These are phyloP conservation scores for Hypoxylon fuscum DNA, from an alignment of 495 filamentous ascomycete genomes.

Conservation along the genomic window DNA sequence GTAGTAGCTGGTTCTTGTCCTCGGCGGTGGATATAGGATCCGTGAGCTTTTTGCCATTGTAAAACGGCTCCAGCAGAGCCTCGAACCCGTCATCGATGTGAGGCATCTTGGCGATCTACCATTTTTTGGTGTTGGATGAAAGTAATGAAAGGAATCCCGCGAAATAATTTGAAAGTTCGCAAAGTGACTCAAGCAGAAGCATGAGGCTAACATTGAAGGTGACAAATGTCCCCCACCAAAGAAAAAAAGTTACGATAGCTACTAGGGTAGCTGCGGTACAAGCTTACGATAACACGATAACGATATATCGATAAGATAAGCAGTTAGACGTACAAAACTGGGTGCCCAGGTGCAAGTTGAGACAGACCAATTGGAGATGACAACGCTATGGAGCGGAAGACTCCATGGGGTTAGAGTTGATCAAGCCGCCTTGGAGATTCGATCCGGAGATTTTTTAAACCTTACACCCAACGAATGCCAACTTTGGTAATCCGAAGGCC, in stretches of 20 bases:
- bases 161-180: slow-evolving; percentile 33
- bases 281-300: no score
- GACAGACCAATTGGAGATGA: neutral
- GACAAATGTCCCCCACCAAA: slow-evolving; percentile 37
- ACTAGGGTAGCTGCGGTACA: no score
- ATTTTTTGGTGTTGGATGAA: no score
- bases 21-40: slow-evolving; percentile 91
- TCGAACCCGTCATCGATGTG: slow-evolving; percentile 72
- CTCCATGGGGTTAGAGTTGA: slow-evolving; percentile 29
- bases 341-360: neutral
- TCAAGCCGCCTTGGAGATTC: neutral
- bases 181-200: no score
- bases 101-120: slow-evolving; percentile 48
- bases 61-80: slow-evolving; percentile 92
- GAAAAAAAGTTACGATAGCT: slow-evolving; percentile 10
- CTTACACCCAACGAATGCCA: slow-evolving; percentile 8
- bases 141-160: slow-evolving; percentile 11
- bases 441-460: slow-evolving; percentile 28
- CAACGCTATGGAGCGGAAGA: slow-evolving; percentile 2
- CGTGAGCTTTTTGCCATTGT: slow-evolving; percentile 91
- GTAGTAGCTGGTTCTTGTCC: slow-evolving; percentile 96
- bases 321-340: no score
- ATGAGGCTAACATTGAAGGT: no score
- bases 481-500: slow-evolving; percentile 9
- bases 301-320: no score